Conservation (phyloP, 352 stramenopile species). For the Globisporangium solare region DNA sequence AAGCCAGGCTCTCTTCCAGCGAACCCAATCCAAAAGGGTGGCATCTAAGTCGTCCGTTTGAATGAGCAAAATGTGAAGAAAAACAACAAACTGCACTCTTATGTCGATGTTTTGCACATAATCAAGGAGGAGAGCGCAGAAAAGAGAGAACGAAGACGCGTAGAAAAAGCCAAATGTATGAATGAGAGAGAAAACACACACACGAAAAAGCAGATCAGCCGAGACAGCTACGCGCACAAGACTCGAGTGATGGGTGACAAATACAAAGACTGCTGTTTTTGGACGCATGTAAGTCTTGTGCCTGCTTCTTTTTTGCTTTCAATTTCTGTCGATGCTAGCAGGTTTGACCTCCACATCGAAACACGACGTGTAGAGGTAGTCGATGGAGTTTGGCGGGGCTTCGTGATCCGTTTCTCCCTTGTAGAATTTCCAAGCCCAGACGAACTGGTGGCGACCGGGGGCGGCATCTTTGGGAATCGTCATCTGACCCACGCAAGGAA, state of each 20-base stretch:
- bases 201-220: background rate
- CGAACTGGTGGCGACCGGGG: conserved; percentile 24
- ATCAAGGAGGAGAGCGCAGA: background rate
- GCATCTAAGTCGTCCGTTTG: conserved; percentile 24
- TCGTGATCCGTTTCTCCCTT: conserved; percentile 4
- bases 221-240: background rate
- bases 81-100: background rate
- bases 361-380: conserved; percentile 14
- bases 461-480: conserved; percentile 19
- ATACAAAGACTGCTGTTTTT: background rate
- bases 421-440: conserved; percentile 36
- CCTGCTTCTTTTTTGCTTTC: too few species aligned
- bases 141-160: background rate
- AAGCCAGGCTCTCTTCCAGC: conserved; percentile 54
- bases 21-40: conserved; percentile 69
- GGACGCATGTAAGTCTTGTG: too few species aligned
- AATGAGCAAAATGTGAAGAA: background rate
- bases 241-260: background rate
- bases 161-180: background rate
- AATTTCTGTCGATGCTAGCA: background rate
- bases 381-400: conserved; percentile 1
- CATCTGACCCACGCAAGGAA: conserved; percentile 28
- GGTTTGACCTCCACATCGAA: conserved; percentile 11
- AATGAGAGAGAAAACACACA: conserved; percentile 1
- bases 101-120: background rate